Evolutionary conservation across 2,329 filamentous ascomycete species (phyloP), one percentile per base, ranked within the genome.

Genomic region (Venturia oleaginea): DNA sequence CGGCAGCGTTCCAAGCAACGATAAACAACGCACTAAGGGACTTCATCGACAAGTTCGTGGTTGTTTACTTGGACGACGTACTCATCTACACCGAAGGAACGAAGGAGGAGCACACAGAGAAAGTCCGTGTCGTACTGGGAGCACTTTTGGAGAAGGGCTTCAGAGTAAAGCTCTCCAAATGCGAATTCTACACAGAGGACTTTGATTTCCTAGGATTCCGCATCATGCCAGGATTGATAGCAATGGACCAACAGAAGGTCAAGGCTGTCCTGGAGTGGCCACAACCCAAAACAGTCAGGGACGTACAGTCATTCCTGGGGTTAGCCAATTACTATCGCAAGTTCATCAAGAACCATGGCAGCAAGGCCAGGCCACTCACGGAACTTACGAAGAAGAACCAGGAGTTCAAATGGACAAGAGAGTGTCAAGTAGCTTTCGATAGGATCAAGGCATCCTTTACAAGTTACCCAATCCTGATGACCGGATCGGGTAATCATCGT

Each of bases 141-240:
- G 27, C 64, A 22, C 38, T 37, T 30, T 37, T 37, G 10, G 34
- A 37, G 34, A 37, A 37, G 38, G 61, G 11, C 65, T 70, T 30
- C 40, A 63, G 8, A 43, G 65, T 1, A 61, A 70, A 37, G 42
- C 61, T 66, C 34, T 48, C 62, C 2, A 74, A 73, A 51, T 73
- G 68, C 61, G 61, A 66, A 7, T 74, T 73, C 43, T 60, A 71
- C 46, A 63, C 71, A 7, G 68, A 72, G 38, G 67, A 72, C 65
- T 64, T 73, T 0, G 67, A 70, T 48, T 72, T 66, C 63, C 67
- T 72, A n/a, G 68, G 71, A 6, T 66, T 71, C 43, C 68, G 69
- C 27, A 59, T 69, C 70, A 48, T 64, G 46, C 38, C 67, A 68
- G 55, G 70, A 65, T 42, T 67, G 62, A 66, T 70, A 40, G 57